Percentiles rank a stretch among this genome's conserved stretches.
These are phyloP conservation scores for Malassezia sympodialis DNA, from an alignment of 1,284 basidiomycete genomes.

Conservation along the genomic window DNA sequence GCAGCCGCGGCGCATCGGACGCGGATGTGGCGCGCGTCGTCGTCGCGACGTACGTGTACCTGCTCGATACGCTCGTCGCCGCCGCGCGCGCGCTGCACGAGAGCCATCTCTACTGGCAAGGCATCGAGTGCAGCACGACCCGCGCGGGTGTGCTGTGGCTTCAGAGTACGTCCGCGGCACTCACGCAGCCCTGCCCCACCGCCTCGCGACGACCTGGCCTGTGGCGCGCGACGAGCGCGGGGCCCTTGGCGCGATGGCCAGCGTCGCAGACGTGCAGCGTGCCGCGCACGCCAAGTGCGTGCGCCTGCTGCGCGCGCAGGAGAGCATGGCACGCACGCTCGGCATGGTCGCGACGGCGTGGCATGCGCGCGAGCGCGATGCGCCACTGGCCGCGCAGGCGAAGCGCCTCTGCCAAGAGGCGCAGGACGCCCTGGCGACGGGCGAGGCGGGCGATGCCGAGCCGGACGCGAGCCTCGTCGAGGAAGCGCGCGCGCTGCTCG, in stretches of 20 bases:
- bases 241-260: not conserved
- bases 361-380: not conserved
- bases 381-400: not conserved
- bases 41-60: slow-evolving; percentile 3
- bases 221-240: not conserved
- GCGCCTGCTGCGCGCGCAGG: not conserved
- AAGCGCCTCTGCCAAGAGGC: not conserved
- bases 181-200: slow-evolving; percentile 4
- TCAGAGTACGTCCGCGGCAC: slow-evolving; percentile 3
- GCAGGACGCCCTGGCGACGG: not conserved
- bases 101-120: slow-evolving; percentile 7
- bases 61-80: not conserved
- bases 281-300: not conserved
- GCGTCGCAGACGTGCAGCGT: not conserved
- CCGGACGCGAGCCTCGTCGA: not conserved
- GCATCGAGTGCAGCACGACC: not conserved
- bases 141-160: slow-evolving; percentile 4
- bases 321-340: slow-evolving; percentile 6
- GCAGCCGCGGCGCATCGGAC: not conserved
- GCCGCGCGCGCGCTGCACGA: slow-evolving; percentile 1
- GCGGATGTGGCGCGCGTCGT: slow-evolving; percentile 13
- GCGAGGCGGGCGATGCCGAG: not conserved
- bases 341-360: slow-evolving; percentile 8
- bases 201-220: not conserved
- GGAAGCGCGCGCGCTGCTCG: not conserved